Evolutionary conservation across 306 rosid species (phyloP), one percentile per base, ranked within the genome.

Genomic region (Cucurbita maxima): DNA sequence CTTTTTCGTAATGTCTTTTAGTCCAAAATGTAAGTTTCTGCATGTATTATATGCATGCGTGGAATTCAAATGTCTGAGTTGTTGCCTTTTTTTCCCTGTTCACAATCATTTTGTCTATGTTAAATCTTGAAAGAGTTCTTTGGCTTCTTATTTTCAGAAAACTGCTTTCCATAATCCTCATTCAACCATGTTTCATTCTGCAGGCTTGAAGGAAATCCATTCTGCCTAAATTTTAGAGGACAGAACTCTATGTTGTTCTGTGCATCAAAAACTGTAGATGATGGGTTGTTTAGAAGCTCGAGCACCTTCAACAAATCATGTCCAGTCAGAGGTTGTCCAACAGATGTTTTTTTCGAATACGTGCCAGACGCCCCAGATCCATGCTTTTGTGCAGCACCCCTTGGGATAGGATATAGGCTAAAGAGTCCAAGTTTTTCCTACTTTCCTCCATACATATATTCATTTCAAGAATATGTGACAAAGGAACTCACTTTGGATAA

Each of bases 341-440:
- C 20, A 8, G 89, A 89, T 67, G 7, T n/a, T 41, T 82, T 58
- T 80, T 94, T 68, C 50, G 96, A 94, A 90, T 85, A 70, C 58
- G 88, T 78, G 15, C 84, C 87, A 20, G 73, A 76, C 50, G 81
- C 91, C 25, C 84, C 87, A 45, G 58, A 36, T 67, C 78, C 22
- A 37, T 94, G 98, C 86, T 83, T 66, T 78, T 94, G 98, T 78
- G 92, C 96, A 56, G 81, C 86, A 59, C 98, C 98, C 37, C 76
- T 94, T 47, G 82, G 82, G 77, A 68, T 94, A 73, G 88, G 87
- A 55, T 94, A 94, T 78, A 85, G 97, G 76, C 88, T 94, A 56
- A 94, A 94, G 82, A 94, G 98, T 58, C 98, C 98, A 4, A 89
- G 98, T 78, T 90, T 94, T 82, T 85, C 88, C 38, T 85, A 88